These are phyloP conservation scores for Neurospora hispaniola DNA, from an alignment of 495 filamentous ascomycete genomes.

Conservation along the genomic window DNA sequence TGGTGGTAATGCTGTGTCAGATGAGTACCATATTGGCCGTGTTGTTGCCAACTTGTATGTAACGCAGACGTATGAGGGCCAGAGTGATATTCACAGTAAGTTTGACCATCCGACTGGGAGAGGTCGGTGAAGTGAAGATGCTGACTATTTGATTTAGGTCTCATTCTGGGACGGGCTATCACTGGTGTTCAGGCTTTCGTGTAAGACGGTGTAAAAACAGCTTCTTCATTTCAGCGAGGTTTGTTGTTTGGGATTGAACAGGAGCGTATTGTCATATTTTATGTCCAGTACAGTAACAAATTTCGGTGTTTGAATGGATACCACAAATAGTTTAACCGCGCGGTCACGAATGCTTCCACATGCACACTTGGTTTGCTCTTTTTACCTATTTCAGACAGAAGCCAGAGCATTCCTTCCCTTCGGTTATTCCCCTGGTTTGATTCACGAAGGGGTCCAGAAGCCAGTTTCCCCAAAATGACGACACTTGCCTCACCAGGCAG, in stretches of 20 bases:
- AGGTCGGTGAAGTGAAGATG: background rate
- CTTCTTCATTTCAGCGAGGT: background rate
- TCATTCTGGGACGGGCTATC: constrained; percentile 53
- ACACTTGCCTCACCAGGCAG: background rate
- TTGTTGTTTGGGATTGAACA: background rate
- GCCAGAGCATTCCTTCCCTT: no score
- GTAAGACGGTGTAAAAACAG: constrained; percentile 14
- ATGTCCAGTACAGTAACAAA: background rate
- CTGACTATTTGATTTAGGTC: constrained; percentile 28
- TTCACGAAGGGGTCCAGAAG: no score
- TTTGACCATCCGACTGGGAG: constrained; percentile 6
- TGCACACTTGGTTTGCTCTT: no score
- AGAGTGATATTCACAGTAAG: constrained; percentile 92
- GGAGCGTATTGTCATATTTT: background rate
- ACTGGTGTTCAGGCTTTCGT: constrained; percentile 51
- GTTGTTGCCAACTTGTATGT: constrained; percentile 97
- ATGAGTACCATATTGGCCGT: constrained; percentile 89
- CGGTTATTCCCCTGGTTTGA: no score
- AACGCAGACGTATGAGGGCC: constrained; percentile 94
- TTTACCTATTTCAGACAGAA: no score
- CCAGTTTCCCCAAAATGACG: no score
- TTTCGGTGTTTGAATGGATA: background rate
- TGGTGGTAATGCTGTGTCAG: constrained; percentile 91
- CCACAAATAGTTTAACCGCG: background rate
- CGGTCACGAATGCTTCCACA: background rate